These are phyloP conservation scores for Ceratocystis eucalypticola DNA, from an alignment of 2,329 filamentous ascomycete genomes.

Conservation along the genomic window DNA sequence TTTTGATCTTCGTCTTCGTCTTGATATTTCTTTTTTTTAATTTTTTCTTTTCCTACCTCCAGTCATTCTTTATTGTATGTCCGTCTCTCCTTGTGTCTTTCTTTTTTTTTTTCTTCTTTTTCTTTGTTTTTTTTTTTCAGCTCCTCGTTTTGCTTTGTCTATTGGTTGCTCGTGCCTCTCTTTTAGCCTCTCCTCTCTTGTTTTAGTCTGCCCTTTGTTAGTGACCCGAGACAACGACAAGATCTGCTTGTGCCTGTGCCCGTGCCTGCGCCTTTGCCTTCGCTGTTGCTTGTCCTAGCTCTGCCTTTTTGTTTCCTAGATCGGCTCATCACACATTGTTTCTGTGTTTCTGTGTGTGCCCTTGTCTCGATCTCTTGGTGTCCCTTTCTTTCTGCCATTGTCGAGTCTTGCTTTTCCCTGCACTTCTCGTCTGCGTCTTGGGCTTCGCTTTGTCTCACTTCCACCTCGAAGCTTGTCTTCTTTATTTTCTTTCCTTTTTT, in stretches of 20 bases:
- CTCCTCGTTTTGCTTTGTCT: not conserved
- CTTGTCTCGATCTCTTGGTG: no score
- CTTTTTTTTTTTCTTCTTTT: not conserved
- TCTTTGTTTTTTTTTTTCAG: not conserved
- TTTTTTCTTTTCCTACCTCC: no score
- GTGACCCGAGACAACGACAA: no score
- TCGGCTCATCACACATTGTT: no score
- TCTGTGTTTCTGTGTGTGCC: no score
- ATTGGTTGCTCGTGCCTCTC: not conserved
- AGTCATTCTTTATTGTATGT: no score
- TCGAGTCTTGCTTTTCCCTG: not conserved
- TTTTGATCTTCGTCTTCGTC: not conserved
- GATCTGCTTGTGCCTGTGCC: no score
- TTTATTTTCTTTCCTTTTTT: conserved; percentile 1
- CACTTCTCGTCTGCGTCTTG: not conserved
- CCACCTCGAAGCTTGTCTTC: not conserved
- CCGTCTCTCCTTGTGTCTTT: not conserved
- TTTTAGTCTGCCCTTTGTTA: not conserved
- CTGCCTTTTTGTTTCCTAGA: no score
- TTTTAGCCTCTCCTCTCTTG: not conserved
- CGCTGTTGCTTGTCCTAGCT: no score
- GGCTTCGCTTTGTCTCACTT: not conserved
- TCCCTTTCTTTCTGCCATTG: no score
- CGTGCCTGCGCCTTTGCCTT: no score
- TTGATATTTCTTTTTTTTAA: not conserved